Base-by-base conservation (phyloP, 2,329 filamentous ascomycete genomes). In the Fusarium cicatricum region DNA sequence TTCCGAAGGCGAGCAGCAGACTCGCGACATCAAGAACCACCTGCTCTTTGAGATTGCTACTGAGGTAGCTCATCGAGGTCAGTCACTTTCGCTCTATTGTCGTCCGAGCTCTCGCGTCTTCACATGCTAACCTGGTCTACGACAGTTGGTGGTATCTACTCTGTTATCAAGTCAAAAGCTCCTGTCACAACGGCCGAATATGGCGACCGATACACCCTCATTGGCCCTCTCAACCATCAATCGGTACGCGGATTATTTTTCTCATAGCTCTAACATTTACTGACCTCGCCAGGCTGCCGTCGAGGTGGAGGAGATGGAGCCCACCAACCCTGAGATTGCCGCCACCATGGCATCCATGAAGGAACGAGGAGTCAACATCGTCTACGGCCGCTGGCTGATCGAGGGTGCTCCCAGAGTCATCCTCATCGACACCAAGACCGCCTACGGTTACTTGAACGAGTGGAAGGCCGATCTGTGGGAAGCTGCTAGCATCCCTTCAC, bases 381-480 rank as follows among this genome's bases (percentile, higher is more conserved):
- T 98, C 66, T 98, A 98, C 77, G 95, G 95, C 64, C 86, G 95
- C 73, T 99, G 95, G 95, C 83, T 99, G 67, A 98, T 99, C 68
- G 95, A 98, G 73, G 95, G 95, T 50, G 95, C 95, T 37, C 95
- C 95, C 2, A 84, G 95, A 59, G 95, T 99, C 32, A 81, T 99
- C 37, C 86, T 99, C 60, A 95, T 99, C 73, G 93, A 99, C 74
- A 98, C 93, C 37, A 90, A 93, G 74, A 96, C 92, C 17, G 95
- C 91, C 28, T 97, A 98, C 78, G 82, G 86, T 68, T 96, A 90
- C 78, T 78, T 98, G 72, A 86, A 98, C 70, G 95, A 99, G 79
- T 99, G 95, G 95, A 98, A 98, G 78, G 84, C 89, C 32, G 95
- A 99, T 75, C 81, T 99, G 55, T 99, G 95, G 95, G 91, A 93